Percentiles rank a stretch among this genome's conserved stretches.
These are phyloP conservation scores for Bathelium albidoporum DNA, from an alignment of 495 filamentous ascomycete genomes.

Conservation along the genomic window DNA sequence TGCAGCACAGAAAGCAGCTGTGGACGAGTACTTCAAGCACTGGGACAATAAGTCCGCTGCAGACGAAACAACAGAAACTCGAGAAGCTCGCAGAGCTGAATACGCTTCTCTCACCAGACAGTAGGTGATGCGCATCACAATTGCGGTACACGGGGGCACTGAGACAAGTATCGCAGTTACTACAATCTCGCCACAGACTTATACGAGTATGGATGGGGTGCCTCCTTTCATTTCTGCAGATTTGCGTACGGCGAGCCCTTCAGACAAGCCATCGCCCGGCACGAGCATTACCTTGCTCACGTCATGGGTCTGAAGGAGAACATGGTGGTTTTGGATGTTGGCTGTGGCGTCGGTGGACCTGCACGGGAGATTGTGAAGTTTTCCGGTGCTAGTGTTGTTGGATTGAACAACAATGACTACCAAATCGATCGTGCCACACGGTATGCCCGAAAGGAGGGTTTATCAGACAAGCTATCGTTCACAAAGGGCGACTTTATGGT, in stretches of 20 bases:
- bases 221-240: conserved; percentile 96
- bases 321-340: conserved; percentile 92
- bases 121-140: conserved; percentile 26
- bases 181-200: conserved; percentile 97
- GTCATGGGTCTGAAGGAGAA: conserved; percentile 74
- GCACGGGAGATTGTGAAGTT: conserved; percentile 96
- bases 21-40: conserved; percentile 99
- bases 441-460: conserved; percentile 72
- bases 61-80: conserved; percentile 68
- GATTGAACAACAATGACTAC: conserved; percentile 99
- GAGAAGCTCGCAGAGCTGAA: conserved; percentile 75
- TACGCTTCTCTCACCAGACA: conserved; percentile 94
- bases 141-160: conserved; percentile 11
- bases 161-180: conserved; percentile 47
- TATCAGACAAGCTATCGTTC: conserved; percentile 73
- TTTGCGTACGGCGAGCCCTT: conserved; percentile 85
- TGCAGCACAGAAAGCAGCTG: conserved; percentile 72
- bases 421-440: conserved; percentile 89
- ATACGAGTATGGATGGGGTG: conserved; percentile 95
- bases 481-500: conserved; percentile 98
- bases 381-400: conserved; percentile 77
- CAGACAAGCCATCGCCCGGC: conserved; percentile 86
- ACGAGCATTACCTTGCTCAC: conserved; percentile 96
- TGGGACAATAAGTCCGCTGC: conserved; percentile 89
- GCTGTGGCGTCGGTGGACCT: conserved; percentile 96